phyloP scores from a whole-genome alignment of 2,329 filamentous ascomycete genomes.

The Rhexocercosporidium sp. region DNA sequence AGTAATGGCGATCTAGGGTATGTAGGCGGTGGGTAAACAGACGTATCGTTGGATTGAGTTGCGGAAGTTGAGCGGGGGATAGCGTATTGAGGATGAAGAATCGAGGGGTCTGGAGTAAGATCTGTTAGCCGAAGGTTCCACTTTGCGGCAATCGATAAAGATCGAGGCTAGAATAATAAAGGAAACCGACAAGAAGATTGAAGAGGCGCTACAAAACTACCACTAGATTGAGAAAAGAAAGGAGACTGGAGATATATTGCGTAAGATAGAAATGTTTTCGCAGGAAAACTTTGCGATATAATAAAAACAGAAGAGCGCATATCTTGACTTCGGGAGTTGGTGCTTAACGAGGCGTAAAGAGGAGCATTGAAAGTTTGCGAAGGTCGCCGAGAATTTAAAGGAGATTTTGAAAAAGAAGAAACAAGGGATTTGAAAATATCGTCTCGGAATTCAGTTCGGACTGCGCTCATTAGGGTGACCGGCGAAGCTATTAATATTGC shows the following conservation, averaged over 20 bases:
- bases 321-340: slow-evolving; percentile 32
- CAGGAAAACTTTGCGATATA: slow-evolving; percentile 26
- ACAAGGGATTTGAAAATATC: slow-evolving; percentile 44
- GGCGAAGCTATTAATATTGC: slow-evolving; percentile 37
- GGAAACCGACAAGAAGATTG: slow-evolving; percentile 59
- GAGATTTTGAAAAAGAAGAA: slow-evolving; percentile 43
- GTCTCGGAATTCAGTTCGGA: slow-evolving; percentile 29
- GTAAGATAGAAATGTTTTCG: slow-evolving; percentile 30
- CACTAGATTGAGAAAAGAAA: slow-evolving; percentile 60
- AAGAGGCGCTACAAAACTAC: slow-evolving; percentile 57
- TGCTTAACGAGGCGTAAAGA: slow-evolving; percentile 32
- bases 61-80: slow-evolving; percentile 34
- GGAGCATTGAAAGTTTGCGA: slow-evolving; percentile 34
- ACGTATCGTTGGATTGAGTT: slow-evolving; percentile 33
- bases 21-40: slow-evolving; percentile 38
- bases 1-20: slow-evolving; percentile 42
- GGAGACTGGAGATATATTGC: slow-evolving; percentile 43
- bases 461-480: slow-evolving; percentile 36
- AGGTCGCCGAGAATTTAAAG: slow-evolving; percentile 36
- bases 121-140: slow-evolving; percentile 33
- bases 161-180: slow-evolving; percentile 42
- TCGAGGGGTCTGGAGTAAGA: slow-evolving; percentile 39
- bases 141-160: slow-evolving; percentile 13
- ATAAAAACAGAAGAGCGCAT: slow-evolving; percentile 31
- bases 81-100: slow-evolving; percentile 39